These are phyloP conservation scores for Lentinula novae-zelandiae DNA, from an alignment of 1,284 basidiomycete genomes.

Conservation along the genomic window DNA sequence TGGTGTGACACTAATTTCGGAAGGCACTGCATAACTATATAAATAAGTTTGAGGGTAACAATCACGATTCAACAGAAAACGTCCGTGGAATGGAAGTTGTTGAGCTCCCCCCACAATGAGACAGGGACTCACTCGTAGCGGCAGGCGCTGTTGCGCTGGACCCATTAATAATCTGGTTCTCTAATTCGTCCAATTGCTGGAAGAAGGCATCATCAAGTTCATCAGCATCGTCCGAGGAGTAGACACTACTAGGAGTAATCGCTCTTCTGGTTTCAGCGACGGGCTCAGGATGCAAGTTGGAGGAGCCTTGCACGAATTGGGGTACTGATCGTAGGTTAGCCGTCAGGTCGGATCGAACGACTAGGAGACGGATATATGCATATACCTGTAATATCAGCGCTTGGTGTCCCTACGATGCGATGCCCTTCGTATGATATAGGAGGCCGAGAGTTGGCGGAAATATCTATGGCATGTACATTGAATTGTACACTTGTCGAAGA, in stretches of 20 bases:
- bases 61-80: neutral
- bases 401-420: neutral
- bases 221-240: constrained; percentile 2
- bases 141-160: neutral
- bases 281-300: neutral
- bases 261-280: neutral
- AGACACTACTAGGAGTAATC: neutral
- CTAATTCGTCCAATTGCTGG: constrained; percentile 2
- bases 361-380: neutral
- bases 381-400: neutral
- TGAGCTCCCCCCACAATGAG: neutral
- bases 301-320: constrained; percentile 7
- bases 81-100: neutral
- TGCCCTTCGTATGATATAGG: neutral
- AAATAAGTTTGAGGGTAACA: neutral
- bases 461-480: neutral
- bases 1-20: neutral
- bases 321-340: neutral
- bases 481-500: neutral
- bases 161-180: constrained; percentile 1
- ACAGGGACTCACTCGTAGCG: neutral
- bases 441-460: neutral
- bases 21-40: neutral
- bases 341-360: neutral
- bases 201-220: constrained; percentile 10